Conservation (phyloP, 768 basidiomycete genomes). For the Calocera cornea region DNA sequence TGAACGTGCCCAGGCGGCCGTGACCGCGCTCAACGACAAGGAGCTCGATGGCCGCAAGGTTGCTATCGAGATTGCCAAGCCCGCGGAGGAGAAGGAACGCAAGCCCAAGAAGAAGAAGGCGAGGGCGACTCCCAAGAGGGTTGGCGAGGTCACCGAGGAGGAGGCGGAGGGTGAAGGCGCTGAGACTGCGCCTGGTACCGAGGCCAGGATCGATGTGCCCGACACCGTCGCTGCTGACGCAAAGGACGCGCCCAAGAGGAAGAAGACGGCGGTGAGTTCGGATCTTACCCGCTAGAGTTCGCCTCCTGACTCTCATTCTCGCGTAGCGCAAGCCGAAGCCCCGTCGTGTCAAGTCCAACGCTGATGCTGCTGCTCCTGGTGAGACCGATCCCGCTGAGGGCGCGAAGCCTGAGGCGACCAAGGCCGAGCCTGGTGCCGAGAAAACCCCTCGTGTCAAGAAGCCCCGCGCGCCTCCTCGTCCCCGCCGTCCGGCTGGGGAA, state of each 20-base stretch:
- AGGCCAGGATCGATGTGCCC: conserved; percentile 19
- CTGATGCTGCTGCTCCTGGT: conserved; percentile 27
- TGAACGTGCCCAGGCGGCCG: conserved; percentile 77
- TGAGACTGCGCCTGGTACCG: conserved; percentile 14
- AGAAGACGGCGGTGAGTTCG: conserved; percentile 31
- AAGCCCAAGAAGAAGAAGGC: conserved; percentile 58
- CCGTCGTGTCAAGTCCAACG: conserved; percentile 20
- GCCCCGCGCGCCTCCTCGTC: conserved; percentile 45
- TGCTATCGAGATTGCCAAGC: conserved; percentile 88
- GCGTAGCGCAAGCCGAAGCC: conserved; percentile 33
- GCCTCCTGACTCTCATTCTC: neutral
- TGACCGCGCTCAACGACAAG: conserved; percentile 71
- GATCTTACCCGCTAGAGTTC: neutral
- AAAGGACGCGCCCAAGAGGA: conserved; percentile 56
- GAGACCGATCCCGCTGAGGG: conserved; percentile 26
- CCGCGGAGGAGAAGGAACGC: conserved; percentile 74
- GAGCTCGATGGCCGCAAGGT: conserved; percentile 81
- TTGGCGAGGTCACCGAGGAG: conserved; percentile 75
- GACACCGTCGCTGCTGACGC: conserved; percentile 40
- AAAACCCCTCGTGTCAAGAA: conserved; percentile 26
- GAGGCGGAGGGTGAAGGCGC: conserved; percentile 63
- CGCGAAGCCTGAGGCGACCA: conserved; percentile 10
- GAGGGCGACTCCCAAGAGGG: conserved; percentile 50
- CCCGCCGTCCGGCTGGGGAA: conserved; percentile 60
- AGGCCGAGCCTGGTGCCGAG: conserved; percentile 27